Evolutionary conservation across 2,329 filamentous ascomycete genomes (phyloP), one percentile per base, ranked within the genome.

Genomic region (Nothophoma quercina): DNA sequence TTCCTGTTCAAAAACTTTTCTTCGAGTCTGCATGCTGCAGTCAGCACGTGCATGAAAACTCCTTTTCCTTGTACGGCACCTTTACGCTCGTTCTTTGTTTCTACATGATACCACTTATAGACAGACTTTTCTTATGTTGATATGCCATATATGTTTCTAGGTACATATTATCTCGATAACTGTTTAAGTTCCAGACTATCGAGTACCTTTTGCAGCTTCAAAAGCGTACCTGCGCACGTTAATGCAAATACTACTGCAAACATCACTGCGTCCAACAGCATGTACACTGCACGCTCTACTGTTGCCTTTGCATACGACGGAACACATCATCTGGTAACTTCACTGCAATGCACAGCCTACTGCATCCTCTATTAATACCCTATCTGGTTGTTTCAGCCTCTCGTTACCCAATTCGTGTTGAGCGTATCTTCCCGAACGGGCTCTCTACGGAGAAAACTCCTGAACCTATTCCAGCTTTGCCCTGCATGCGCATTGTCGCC

Each of bases 21-120:
- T 5, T 33, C 39, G n/a, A 21, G 12, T 30, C 22, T 30, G 16
- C n/a, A 25, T 39, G 41, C 34, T 42, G 19, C 13, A 6, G 10
- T n/a, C 8, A 28, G 26, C 28, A 33, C 13, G 6, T 26, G 33
- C 21, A 5, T 15, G 3, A 26, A 18, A 25, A 16, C 16, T 29
- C 3, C 5, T 9, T 29, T 2, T 22, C 7, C 2, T 7, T 48
- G 19, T 38, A 34, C 12, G n/a, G 13, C 26, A 15, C 25, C 25
- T 23, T 9, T 10, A 29, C 7, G 18, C 25, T 22, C 21, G 21
- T 29, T 19, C 15, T 47, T 18, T 18, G 19, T 48, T 48, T 33
- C 43, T 53, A 53, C 50, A 53, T 34, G 50, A 53, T 53, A 53
- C 50, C 50, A 53, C 50, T 44, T 48, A 43, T 53, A 53, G 50